Evolutionary conservation across 768 basidiomycete species (phyloP), one percentile per base, ranked within the genome.

Genomic region (Lactarius sp.): DNA sequence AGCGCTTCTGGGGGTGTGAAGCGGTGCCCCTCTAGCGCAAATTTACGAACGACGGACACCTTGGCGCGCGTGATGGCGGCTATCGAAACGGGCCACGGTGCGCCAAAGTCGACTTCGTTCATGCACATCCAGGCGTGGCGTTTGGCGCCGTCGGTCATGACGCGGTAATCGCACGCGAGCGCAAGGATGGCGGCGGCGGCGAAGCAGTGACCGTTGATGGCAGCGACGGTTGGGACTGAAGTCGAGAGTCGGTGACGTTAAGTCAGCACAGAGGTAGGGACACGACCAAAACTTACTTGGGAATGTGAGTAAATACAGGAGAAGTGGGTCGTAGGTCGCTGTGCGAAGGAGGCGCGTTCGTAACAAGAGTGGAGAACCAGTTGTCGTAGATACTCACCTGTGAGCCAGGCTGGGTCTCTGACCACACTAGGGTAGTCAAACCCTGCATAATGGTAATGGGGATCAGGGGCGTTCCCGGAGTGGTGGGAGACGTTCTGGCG

Each of bases 81-180:
- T 69, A 95, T 85, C 0, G 87, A 87, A 52, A 82, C 77, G 0
- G 94, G 93, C 79, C 90, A 86, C 0, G 84, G 77, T 9, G 92
- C 91, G 56, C 91, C 92, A 69, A 95, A 94, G 71, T 88, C 85
- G 49, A 66, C 88, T 78, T 96, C 94, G 71, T 96, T 98, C 94
- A 97, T 96, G 72, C 87, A 91, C 56, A 91, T 75, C 88, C 92
- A 94, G 1, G 88, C 87, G 70, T 86, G 85, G 36, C 86, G 86
- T 68, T 80, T 82, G 69, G 78, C 85, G 16, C 88, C 93, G 67
- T 90, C 86, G 14, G 85, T 90, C 86, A 95, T 94, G 60, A 96
- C 80, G 46, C 94, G 84, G 75, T 91, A 94, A 74, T 97, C 94
- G 72, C 92, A 95, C 4, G 81, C 82, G 54, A 97, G 74, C 2